Evolutionary conservation across 176 grass and related monocot species (phyloP).

Genomic region (Echinochloa phyllopogon): DNA sequence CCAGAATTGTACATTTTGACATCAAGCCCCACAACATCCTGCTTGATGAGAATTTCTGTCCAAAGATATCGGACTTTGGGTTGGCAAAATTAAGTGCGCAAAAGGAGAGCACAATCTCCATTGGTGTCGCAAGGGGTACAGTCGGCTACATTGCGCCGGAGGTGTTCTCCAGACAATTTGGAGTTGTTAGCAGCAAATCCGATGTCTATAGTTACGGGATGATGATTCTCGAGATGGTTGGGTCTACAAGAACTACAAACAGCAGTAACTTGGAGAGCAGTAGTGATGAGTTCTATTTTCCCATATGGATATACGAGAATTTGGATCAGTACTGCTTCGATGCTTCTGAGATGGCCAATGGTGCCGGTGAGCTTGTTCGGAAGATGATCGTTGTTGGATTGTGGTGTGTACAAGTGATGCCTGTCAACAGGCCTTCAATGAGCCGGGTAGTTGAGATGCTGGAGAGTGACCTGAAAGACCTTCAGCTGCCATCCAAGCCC

Average conservation of each 20-base stretch:
- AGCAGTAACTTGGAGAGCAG: background rate
- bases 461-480: background rate
- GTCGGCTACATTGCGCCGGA: conserved; percentile 5
- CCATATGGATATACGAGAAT: conserved; percentile 48
- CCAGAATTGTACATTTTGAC: conserved; percentile 49
- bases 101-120: conserved; percentile 39
- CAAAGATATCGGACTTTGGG: conserved; percentile 53
- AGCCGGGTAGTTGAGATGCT: background rate
- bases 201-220: conserved; percentile 72
- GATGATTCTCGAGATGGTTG: conserved; percentile 69
- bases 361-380: background rate
- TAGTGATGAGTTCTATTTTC: conserved; percentile 33
- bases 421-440: background rate
- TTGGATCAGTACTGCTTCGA: conserved; percentile 36
- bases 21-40: conserved; percentile 56
- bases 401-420: conserved; percentile 16
- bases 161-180: conserved; percentile 42
- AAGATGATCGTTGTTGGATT: conserved; percentile 4
- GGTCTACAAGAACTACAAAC: conserved; percentile 16
- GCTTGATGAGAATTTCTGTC: conserved; percentile 41
- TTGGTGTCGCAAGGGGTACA: conserved; percentile 44
- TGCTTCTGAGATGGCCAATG: conserved; percentile 39
- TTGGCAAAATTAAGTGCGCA: conserved; percentile 43
- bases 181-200: conserved; percentile 51
- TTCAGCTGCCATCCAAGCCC: background rate